Evolutionary conservation across 2,329 filamentous ascomycete species (phyloP).

Genomic region (Fusarium solani-melongenae): DNA sequence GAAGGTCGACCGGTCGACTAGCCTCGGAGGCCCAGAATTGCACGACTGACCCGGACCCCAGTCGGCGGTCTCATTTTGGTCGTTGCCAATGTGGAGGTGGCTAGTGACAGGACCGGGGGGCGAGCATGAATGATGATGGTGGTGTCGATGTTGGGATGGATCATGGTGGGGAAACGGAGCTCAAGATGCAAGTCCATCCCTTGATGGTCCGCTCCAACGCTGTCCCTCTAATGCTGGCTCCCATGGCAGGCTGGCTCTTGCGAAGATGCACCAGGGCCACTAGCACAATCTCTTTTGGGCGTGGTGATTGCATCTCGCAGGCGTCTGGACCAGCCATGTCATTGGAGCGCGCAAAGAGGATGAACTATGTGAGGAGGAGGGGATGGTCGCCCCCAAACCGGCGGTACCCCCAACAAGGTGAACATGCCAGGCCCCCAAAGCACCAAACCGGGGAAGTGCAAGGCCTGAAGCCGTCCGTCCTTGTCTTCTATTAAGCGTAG

Average conservation of each 20-base stretch:
- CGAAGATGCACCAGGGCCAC: slow-evolving; percentile 1
- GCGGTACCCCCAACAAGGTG: slow-evolving; percentile 32
- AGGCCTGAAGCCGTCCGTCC: slow-evolving; percentile 33
- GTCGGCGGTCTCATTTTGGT: slow-evolving; percentile 44
- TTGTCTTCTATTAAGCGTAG: slow-evolving; percentile 22
- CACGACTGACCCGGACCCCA: slow-evolving; percentile 44
- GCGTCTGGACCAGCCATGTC: slow-evolving; percentile 31
- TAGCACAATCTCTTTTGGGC: slow-evolving; percentile 19
- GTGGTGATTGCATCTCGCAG: slow-evolving; percentile 22
- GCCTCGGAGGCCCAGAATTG: slow-evolving; percentile 42
- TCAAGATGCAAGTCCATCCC: slow-evolving; percentile 38
- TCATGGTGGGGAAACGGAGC: slow-evolving; percentile 41
- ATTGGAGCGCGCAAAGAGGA: slow-evolving; percentile 37
- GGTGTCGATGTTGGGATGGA: slow-evolving; percentile 45
- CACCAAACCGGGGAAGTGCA: slow-evolving; percentile 39
- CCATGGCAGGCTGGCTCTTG: slow-evolving; percentile 18
- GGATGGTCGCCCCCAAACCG: slow-evolving; percentile 34
- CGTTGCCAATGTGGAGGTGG: slow-evolving; percentile 47
- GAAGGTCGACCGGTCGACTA: slow-evolving; percentile 32
- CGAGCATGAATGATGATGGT: slow-evolving; percentile 44
- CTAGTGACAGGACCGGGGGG: slow-evolving; percentile 46
- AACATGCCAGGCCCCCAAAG: slow-evolving; percentile 34
- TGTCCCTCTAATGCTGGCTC: slow-evolving; percentile 35
- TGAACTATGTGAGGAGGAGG: slow-evolving; percentile 25
- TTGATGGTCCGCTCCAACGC: slow-evolving; percentile 25